Conservation (phyloP, 768 basidiomycete species). For the Baorangia bicolor region DNA sequence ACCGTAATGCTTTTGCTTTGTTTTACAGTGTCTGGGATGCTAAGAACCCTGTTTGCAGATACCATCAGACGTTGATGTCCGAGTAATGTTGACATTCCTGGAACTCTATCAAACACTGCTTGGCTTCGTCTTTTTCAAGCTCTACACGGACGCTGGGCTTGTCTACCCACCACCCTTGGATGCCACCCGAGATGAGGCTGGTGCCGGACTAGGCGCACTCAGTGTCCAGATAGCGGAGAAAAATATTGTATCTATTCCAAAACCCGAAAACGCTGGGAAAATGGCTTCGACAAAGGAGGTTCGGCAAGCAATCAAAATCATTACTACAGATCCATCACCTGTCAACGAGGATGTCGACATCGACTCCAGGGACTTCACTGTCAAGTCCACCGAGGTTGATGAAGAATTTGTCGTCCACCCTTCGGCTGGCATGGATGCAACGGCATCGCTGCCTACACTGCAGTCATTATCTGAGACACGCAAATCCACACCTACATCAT, state of each 20-base stretch:
- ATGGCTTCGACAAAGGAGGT: slow-evolving; percentile 57
- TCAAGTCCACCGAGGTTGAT: slow-evolving; percentile 35
- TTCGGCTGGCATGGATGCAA: slow-evolving; percentile 49
- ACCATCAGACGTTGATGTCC: slow-evolving; percentile 92
- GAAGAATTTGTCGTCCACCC: slow-evolving; percentile 72
- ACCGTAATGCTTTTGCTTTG: slow-evolving; percentile 49
- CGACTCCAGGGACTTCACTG: slow-evolving; percentile 31
- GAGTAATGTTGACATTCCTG: slow-evolving; percentile 97
- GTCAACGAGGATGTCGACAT: slow-evolving; percentile 40
- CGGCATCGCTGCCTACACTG: slow-evolving; percentile 61
- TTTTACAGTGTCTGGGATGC: slow-evolving; percentile 1
- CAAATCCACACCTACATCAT: slow-evolving; percentile 51
- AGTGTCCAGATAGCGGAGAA: slow-evolving; percentile 56
- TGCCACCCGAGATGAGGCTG: slow-evolving; percentile 73
- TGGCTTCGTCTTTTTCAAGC: slow-evolving; percentile 94
- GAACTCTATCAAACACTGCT: slow-evolving; percentile 97
- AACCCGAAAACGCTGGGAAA: slow-evolving; percentile 20
- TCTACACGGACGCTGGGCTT: slow-evolving; percentile 92
- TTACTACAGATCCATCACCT: slow-evolving; percentile 26
- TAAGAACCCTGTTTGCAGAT: slow-evolving; percentile 50
- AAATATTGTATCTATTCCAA: slow-evolving; percentile 19
- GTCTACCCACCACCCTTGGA: slow-evolving; percentile 96
- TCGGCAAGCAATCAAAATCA: slow-evolving; percentile 47
- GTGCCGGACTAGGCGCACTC: slow-evolving; percentile 88
- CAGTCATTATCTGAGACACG: slow-evolving; percentile 62